These are phyloP conservation scores for Pezicula radicicola DNA, from an alignment of 2,329 filamentous ascomycete genomes.

Conservation along the genomic window DNA sequence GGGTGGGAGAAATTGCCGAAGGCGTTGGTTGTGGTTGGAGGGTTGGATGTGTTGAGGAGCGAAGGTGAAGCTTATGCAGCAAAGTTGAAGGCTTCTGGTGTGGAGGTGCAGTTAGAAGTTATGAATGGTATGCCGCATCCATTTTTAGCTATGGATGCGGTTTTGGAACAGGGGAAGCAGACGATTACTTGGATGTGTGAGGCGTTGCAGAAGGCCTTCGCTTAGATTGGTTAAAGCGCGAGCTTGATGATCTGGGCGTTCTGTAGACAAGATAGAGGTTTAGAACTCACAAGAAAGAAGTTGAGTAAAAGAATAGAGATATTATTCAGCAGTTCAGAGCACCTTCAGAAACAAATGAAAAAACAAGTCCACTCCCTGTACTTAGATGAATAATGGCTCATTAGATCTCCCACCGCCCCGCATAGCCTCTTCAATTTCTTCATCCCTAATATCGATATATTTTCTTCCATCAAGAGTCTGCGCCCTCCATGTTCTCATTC, in stretches of 20 bases:
- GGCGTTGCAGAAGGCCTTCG: slow-evolving; percentile 18
- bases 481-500: slow-evolving; percentile 19
- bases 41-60: slow-evolving; percentile 51
- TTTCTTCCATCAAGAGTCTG: slow-evolving; percentile 14
- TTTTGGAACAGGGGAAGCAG: slow-evolving; percentile 45
- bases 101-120: slow-evolving; percentile 43
- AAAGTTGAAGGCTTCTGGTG: slow-evolving; percentile 43
- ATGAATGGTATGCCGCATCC: slow-evolving; percentile 56
- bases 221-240: background rate
- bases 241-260: background rate
- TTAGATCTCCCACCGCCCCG: background rate
- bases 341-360: background rate
- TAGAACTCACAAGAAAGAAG: background rate
- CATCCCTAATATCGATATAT: slow-evolving; percentile 17
- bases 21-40: slow-evolving; percentile 50
- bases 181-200: slow-evolving; percentile 40
- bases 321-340: background rate
- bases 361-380: background rate
- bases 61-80: slow-evolving; percentile 50
- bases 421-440: background rate
- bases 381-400: background rate
- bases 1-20: slow-evolving; percentile 45
- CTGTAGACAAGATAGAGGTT: background rate
- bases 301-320: background rate
- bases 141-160: slow-evolving; percentile 56